These are phyloP conservation scores for Pseudozyma hubeiensis DNA, from an alignment of 1,284 basidiomycete genomes.

Conservation along the genomic window DNA sequence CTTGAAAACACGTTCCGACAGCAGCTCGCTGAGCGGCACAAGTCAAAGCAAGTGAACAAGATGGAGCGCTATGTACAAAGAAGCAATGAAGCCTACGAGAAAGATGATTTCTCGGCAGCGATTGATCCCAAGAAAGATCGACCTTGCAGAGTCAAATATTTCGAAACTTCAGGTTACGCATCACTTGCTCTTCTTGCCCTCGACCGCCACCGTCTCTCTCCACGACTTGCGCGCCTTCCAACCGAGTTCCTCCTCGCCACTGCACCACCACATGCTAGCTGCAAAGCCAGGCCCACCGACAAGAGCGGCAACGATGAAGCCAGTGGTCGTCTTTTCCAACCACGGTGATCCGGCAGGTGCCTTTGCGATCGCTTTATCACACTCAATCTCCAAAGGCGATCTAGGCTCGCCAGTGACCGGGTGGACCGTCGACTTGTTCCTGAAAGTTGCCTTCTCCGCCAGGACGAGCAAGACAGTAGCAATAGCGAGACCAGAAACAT, in stretches of 20 bases:
- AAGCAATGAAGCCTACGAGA: too few relatives aligned
- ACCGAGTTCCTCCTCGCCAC: constrained; percentile 53
- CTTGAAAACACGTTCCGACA: neutral
- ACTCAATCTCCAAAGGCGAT: constrained; percentile 44
- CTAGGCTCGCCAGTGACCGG: constrained; percentile 38
- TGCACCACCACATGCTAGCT: constrained; percentile 56
- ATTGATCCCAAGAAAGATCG: neutral
- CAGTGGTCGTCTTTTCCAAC: constrained; percentile 42
- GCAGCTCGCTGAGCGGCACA: neutral
- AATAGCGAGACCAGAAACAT: constrained; percentile 24
- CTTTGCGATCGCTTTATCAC: constrained; percentile 50
- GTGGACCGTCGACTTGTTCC: constrained; percentile 31
- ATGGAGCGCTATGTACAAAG: too few relatives aligned
- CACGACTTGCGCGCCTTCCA: constrained; percentile 56
- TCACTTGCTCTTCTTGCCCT: constrained; percentile 50
- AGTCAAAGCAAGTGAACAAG: too few relatives aligned
- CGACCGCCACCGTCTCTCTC: constrained; percentile 50
- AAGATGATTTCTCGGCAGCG: neutral
- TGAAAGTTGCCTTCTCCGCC: constrained; percentile 39
- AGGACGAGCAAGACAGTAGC: constrained; percentile 29
- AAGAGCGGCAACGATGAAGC: constrained; percentile 28
- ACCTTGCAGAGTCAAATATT: too few relatives aligned
- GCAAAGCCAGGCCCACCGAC: constrained; percentile 49
- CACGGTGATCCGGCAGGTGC: constrained; percentile 49
- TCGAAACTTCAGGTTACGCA: too few relatives aligned